Evolutionary conservation across 257 asterid species (phyloP).

Genomic region (Salvia rosmarinus): DNA sequence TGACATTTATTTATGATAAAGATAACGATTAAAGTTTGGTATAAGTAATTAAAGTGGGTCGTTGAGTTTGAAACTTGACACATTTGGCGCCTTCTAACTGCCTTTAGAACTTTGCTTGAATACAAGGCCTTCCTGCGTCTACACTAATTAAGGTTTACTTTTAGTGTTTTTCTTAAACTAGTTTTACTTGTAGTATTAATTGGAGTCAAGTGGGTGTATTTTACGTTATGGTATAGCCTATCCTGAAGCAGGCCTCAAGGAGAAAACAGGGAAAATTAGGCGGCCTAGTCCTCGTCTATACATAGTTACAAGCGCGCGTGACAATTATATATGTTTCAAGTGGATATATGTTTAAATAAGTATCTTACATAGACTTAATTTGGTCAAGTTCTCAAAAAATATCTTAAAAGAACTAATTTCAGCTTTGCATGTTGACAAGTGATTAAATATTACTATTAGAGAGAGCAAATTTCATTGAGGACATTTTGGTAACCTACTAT

Average conservation of each 20-base stretch:
- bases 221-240: background rate
- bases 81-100: background rate
- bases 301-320: background rate
- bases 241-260: background rate
- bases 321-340: background rate
- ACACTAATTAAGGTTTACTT: background rate
- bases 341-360: background rate
- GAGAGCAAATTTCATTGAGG: no score
- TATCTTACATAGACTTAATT: no score
- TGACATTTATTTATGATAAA: no score
- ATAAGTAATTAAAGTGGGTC: background rate
- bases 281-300: background rate
- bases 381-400: no score
- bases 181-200: no score
- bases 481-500: no score
- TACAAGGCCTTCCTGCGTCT: background rate
- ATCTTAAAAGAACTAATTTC: no score
- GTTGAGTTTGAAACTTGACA: background rate
- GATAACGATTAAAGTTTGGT: background rate
- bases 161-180: background rate
- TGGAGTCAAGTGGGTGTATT: background rate
- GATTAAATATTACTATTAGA: no score
- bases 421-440: no score
- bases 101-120: slow-evolving; percentile 19
- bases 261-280: background rate